Evolutionary conservation across 768 basidiomycete species (phyloP), one percentile per base, ranked within the genome.

Genomic region (Lentinula raphanica): DNA sequence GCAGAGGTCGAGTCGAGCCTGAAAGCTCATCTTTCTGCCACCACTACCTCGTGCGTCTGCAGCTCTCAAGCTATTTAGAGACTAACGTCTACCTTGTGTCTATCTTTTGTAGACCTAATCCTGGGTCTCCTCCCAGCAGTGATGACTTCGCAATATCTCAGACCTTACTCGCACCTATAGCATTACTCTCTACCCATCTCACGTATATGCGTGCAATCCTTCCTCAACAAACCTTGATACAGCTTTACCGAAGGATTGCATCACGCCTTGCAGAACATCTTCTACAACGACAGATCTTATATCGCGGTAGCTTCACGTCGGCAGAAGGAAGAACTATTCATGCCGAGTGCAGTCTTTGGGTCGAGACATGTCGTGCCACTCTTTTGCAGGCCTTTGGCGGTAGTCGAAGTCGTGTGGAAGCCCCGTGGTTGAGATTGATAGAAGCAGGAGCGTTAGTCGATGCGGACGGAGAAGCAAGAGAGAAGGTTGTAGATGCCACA

Each of bases 311-410:
- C 59, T 80, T 94, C 57, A 76, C 79, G 31, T 69, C 78, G 3
- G 65, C 69, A 7, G 87, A 92, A 56, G 90, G 87, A 4, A 79
- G 76, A 59, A 72, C 74, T 21, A 78, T 96, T 21, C 75, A 75
- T 21, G 80, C 81, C 1, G 94, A 98, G 69, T 85, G 83, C 74
- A 80, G 86, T 66, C 77, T 92, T 49, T 94, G 94, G 94, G 78
- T 87, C 5, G 88, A 92, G 71, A 88, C 90, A 6, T 90, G 86
- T 59, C 80, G 83, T 27, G 71, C 74, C 21, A 87, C 84, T 2
- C 71, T 93, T 38, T 73, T 69, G 44, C 79, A 72, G 11, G 68
- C 70, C 38, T 71, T 80, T 39, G 72, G 71, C 23, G 80, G 78
- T 57, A 79, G 75, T 49, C 77, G 68, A 63, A 74, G 70, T 54